Evolutionary conservation across 257 asterid species (phyloP).

Genomic region (Solanum appendiculatum): DNA sequence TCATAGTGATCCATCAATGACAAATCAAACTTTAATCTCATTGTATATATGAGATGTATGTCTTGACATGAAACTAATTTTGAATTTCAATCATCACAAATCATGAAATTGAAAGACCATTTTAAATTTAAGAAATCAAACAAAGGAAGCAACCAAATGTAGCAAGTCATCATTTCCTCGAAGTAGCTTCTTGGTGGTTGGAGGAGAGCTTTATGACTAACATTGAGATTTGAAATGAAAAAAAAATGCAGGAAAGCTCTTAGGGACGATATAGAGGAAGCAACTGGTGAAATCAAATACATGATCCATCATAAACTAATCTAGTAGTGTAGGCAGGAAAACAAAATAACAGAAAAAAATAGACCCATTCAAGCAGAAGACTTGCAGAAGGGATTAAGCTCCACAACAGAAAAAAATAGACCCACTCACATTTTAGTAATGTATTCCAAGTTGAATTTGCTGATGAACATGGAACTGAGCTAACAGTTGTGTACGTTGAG

Average conservation of each 20-base stretch:
- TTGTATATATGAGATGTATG: conserved; percentile 64
- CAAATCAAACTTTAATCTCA: conserved; percentile 78
- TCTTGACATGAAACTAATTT: conserved; percentile 93
- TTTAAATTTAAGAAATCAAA: background rate
- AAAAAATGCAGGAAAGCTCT: background rate
- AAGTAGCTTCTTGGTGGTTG: background rate
- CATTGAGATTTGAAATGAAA: too few species aligned
- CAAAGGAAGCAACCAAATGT: background rate
- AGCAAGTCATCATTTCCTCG: background rate
- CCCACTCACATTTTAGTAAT: conserved; percentile 26
- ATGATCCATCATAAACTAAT: too few species aligned
- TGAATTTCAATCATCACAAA: conserved; percentile 91
- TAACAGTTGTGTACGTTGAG: conserved; percentile 30
- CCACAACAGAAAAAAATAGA: too few species aligned
- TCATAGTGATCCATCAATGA: conserved; percentile 96
- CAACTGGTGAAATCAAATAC: too few species aligned
- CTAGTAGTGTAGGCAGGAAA: too few species aligned
- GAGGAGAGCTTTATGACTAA: background rate
- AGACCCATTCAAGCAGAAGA: too few species aligned
- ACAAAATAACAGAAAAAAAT: too few species aligned
- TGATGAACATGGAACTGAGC: conserved; percentile 27
- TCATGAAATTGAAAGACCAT: conserved; percentile 23
- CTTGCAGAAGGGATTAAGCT: too few species aligned
- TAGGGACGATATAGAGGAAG: background rate
- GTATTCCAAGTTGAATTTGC: conserved; percentile 36